Conservation (phyloP, 2,329 filamentous ascomycete species). For the Hortaea sp. region DNA sequence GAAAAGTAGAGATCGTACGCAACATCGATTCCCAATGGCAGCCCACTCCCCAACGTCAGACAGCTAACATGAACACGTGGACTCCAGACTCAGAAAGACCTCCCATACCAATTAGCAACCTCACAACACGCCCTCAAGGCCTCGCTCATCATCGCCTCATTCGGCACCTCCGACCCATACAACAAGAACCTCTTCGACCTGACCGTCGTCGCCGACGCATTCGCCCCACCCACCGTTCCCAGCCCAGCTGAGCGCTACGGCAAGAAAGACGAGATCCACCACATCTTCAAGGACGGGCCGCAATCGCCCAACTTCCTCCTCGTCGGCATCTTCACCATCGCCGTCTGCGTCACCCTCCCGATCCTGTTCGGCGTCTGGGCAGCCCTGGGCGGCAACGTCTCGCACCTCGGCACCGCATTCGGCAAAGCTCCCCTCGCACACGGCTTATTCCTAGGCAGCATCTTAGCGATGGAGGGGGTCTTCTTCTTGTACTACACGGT, state of each 20-base stretch:
- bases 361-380: conserved; percentile 65
- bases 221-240: conserved; percentile 48
- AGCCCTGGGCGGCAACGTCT: conserved; percentile 70
- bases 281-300: conserved; percentile 75
- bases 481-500: conserved; percentile 90
- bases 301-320: conserved; percentile 72
- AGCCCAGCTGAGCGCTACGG: conserved; percentile 71
- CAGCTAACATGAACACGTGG: not conserved
- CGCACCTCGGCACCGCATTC: conserved; percentile 67
- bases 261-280: conserved; percentile 74
- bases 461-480: conserved; percentile 77
- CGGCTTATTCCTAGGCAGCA: conserved; percentile 72
- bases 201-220: conserved; percentile 53
- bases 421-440: conserved; percentile 71
- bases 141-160: conserved; percentile 77
- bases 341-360: conserved; percentile 65
- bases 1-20: conserved; percentile 71
- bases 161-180: conserved; percentile 62
- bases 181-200: conserved; percentile 65
- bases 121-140: conserved; percentile 61
- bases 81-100: conserved; percentile 70
- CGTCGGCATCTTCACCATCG: conserved; percentile 64
- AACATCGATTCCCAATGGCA: not conserved
- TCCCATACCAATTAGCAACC: conserved; percentile 71
- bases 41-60: conserved; percentile 18